Evolutionary conservation across 805 yeast species (phyloP).

Genomic region (Schwanniomyces polymorphus): DNA sequence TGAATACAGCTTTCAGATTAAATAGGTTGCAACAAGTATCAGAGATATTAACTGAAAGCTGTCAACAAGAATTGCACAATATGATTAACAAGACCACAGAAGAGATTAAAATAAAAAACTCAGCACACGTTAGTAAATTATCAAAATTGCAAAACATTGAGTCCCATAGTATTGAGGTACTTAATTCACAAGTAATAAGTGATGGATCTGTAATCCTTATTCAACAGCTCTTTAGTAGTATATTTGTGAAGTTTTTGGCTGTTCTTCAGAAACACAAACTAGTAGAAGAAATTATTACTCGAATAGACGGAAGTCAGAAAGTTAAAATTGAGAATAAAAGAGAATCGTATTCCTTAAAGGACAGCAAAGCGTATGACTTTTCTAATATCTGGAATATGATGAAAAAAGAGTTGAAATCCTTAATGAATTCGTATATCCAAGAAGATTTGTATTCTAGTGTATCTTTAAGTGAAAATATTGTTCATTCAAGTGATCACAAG

Average conservation of each 20-base stretch:
- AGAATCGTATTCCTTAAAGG: background rate
- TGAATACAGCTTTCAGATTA: conserved; percentile 58
- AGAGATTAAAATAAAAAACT: conserved; percentile 60
- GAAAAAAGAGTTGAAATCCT: conserved; percentile 29
- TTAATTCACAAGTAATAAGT: conserved; percentile 31
- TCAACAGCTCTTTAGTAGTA: conserved; percentile 67
- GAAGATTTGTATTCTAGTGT: conserved; percentile 13
- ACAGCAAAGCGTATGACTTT: conserved; percentile 13
- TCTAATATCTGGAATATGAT: conserved; percentile 29
- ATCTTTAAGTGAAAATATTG: conserved; percentile 1
- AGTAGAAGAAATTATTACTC: conserved; percentile 54
- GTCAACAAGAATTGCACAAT: conserved; percentile 62
- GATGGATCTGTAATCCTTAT: conserved; percentile 57
- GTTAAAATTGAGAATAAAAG: background rate
- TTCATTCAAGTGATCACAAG: conserved; percentile 14
- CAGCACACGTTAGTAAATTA: conserved; percentile 29
- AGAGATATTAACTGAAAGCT: conserved; percentile 52
- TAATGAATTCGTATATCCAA: conserved; percentile 34
- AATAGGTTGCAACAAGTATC: conserved; percentile 61
- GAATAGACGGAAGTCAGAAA: conserved; percentile 16
- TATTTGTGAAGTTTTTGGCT: conserved; percentile 62
- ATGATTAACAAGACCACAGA: conserved; percentile 62
- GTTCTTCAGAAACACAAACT: conserved; percentile 72
- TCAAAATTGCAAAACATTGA: conserved; percentile 31
- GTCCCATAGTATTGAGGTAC: conserved; percentile 15